phyloP scores from a whole-genome alignment of 768 basidiomycete species.

The Postia placenta region DNA sequence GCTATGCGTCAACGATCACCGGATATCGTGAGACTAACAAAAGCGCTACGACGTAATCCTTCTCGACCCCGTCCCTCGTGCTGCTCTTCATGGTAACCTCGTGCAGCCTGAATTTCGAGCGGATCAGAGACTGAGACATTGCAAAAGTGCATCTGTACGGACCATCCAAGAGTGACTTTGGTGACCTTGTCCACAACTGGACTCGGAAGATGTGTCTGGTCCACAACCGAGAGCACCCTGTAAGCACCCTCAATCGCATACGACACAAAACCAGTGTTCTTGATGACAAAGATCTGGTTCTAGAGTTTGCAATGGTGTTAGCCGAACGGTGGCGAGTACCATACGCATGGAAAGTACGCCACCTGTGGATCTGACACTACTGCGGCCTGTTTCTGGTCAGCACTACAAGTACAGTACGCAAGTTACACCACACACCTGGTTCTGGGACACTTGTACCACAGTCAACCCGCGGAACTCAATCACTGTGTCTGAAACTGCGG shows the following conservation, averaged over 20 bases:
- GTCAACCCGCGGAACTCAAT: slow-evolving; percentile 77
- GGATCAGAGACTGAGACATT: neutral
- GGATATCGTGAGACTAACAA: slow-evolving; percentile 44
- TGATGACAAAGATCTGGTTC: slow-evolving; percentile 77
- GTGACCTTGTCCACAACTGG: slow-evolving; percentile 59
- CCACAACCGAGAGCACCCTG: slow-evolving; percentile 70
- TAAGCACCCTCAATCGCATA: slow-evolving; percentile 74
- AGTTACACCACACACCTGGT: slow-evolving; percentile 38
- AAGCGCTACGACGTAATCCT: slow-evolving; percentile 72
- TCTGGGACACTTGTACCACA: slow-evolving; percentile 84
- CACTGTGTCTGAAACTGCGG: slow-evolving; percentile 71
- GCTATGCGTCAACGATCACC: neutral
- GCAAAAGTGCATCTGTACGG: slow-evolving; percentile 5
- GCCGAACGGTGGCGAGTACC: neutral
- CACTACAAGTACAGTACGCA: neutral
- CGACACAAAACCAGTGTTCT: slow-evolving; percentile 73
- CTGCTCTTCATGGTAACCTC: slow-evolving; percentile 75
- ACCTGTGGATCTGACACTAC: slow-evolving; percentile 71
- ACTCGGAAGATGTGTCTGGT: slow-evolving; percentile 72
- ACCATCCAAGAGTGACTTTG: slow-evolving; percentile 54
- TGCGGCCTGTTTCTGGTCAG: too few species aligned
- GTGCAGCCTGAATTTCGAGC: slow-evolving; percentile 39
- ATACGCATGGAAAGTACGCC: neutral
- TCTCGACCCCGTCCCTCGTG: slow-evolving; percentile 34
- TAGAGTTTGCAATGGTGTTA: slow-evolving; percentile 8